Base-by-base conservation (phyloP, 1,284 basidiomycete genomes). In the Rhodotorula glutinis region DNA sequence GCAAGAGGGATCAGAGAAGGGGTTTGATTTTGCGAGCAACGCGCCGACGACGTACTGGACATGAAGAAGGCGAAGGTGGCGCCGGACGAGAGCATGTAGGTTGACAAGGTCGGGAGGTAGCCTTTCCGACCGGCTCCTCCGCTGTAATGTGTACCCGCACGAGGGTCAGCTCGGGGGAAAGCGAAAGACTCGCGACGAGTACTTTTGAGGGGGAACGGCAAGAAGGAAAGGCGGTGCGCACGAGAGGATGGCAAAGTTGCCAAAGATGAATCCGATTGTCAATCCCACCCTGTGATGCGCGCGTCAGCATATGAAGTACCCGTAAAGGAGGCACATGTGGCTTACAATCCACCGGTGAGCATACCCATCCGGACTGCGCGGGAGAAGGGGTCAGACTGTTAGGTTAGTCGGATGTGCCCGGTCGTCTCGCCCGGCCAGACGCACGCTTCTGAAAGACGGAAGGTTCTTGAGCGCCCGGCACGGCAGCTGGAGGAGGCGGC, bases 181-280 rank as follows among this genome's bases (percentile, higher is more conserved):
- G 46, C 21, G n/a, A 49, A 11, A n/a, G 21, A n/a, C 25, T 49
- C 16, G 19, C 54, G 47, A 25, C 17, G 53, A 38, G 21, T n/a
- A n/a, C 19, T 1, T 14, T 3, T 21, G 25, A 2, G 9, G 41
- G 41, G 33, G 54, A 40, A n/a, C n/a, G n/a, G n/a, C n/a, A n/a
- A n/a, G n/a, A n/a, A 21, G 21, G 21, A 13, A 9, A n/a, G 30
- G 21, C 25, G 13, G 1, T 23, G 41, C 21, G 44, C 51, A 57
- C 59, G 59, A 58, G 30, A 68, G 41, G 77, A 96, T 91, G 73
- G 87, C 92, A 82, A 88, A 94, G 47, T 88, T 87, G 57, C 92
- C 92, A 77, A 96, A 96, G 72, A 96, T 87, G 81, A 96, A 95
- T n/a, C 92, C 92, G 76, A 95, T 94, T 46, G 92, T 94, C 57